Conservation (phyloP, 2,329 filamentous ascomycete genomes). For the Drechslerella stenobrocha region DNA sequence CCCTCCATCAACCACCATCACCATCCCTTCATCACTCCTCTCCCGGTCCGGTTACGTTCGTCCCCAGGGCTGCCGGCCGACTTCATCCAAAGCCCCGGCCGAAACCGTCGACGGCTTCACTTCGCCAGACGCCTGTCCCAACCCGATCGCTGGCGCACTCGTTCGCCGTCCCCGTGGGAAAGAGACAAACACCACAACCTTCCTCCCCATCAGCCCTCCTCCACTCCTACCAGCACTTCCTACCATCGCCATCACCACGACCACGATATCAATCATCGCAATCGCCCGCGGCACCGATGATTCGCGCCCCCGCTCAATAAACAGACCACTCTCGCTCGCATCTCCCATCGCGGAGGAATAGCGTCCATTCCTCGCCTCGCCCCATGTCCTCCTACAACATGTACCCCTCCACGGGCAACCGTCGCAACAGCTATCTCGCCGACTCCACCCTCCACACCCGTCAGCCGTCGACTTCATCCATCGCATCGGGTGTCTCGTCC, state of each 20-base stretch:
- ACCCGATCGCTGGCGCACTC: too few species aligned
- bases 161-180: too few species aligned
- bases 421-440: constrained; percentile 29
- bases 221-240: not conserved
- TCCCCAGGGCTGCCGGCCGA: too few species aligned
- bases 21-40: not conserved
- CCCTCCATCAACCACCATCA: not conserved
- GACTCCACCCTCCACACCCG: constrained; percentile 28
- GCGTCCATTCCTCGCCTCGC: not conserved
- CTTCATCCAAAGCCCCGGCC: not conserved
- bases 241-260: not conserved
- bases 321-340: not conserved
- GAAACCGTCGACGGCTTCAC: not conserved
- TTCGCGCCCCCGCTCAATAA: constrained; percentile 18
- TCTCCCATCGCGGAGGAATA: too few species aligned
- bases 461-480: constrained; percentile 43
- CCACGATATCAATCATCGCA: not conserved
- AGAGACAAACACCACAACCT: too few species aligned
- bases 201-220: constrained; percentile 34
- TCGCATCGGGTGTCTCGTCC: constrained; percentile 43
- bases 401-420: constrained; percentile 41
- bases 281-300: constrained; percentile 12
- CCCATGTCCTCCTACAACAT: constrained; percentile 39
- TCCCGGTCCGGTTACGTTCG: too few species aligned
- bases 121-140: not conserved